Evolutionary conservation across 2,329 filamentous ascomycete genomes (phyloP).

Genomic region (Colletotrichum shisoi): DNA sequence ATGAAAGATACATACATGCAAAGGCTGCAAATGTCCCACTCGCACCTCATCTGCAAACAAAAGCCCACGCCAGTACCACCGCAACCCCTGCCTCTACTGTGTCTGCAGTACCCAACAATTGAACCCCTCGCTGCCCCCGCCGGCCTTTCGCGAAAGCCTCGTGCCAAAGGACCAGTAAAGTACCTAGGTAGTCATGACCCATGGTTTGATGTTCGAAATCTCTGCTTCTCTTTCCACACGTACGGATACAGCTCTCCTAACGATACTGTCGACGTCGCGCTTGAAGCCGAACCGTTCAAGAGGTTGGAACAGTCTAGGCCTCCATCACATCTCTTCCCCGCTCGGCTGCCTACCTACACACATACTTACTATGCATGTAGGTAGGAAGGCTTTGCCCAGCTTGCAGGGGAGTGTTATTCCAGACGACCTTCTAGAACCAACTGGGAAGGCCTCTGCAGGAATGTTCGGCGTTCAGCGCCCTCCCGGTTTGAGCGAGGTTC

Average conservation of each 20-base stretch:
- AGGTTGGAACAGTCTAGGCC: background rate
- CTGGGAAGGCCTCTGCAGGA: slow-evolving; percentile 7
- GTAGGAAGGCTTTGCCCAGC: slow-evolving; percentile 13
- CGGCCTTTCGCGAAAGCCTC: background rate
- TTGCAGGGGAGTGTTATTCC: slow-evolving; percentile 25
- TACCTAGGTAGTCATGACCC: slow-evolving; percentile 9
- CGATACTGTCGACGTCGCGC: background rate
- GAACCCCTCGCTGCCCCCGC: background rate
- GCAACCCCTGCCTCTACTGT: background rate
- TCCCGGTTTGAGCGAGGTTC: slow-evolving; percentile 18
- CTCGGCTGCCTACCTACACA: slow-evolving; percentile 13
- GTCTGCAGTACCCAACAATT: background rate
- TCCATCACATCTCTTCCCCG: slow-evolving; percentile 10
- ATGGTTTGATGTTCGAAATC: slow-evolving; percentile 1
- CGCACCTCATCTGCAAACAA: background rate
- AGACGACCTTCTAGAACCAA: slow-evolving; percentile 33
- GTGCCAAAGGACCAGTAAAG: background rate
- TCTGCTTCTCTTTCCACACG: background rate
- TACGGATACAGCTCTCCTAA: background rate
- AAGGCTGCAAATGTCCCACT: background rate
- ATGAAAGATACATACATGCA: background rate
- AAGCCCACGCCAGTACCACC: background rate
- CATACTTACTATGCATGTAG: too few relatives aligned
- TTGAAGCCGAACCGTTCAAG: background rate
- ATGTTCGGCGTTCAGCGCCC: slow-evolving; percentile 6